phyloP scores from a whole-genome alignment of 1,284 basidiomycete genomes.

The Sporisorium sorghi region DNA sequence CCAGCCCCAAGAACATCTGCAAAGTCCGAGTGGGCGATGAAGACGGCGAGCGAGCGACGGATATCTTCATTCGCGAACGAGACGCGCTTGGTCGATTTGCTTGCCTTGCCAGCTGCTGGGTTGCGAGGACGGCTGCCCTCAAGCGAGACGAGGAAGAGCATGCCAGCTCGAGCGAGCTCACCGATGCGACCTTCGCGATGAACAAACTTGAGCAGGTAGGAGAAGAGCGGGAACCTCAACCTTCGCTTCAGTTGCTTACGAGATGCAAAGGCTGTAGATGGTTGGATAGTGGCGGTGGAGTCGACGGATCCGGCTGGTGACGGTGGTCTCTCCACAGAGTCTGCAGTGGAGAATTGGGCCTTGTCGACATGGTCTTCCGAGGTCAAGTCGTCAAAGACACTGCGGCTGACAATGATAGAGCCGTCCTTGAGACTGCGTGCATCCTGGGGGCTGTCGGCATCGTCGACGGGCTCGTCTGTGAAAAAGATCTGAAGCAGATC shows the following conservation, averaged over 20 bases:
- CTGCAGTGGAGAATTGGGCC: neutral
- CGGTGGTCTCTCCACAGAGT: constrained; percentile 12
- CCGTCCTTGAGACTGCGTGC: constrained; percentile 36
- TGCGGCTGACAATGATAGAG: constrained; percentile 43
- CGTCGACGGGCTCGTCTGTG: constrained; percentile 41
- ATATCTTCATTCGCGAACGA: constrained; percentile 35
- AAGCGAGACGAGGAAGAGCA: constrained; percentile 92
- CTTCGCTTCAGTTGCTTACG: constrained; percentile 26
- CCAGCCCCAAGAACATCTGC: constrained; percentile 95
- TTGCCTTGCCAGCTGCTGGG: neutral
- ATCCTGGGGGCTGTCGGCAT: constrained; percentile 7
- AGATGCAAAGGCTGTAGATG: constrained; percentile 19
- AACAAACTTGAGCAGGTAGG: constrained; percentile 92
- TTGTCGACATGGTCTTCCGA: neutral
- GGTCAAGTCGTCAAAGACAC: constrained; percentile 16
- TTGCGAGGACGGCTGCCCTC: constrained; percentile 19
- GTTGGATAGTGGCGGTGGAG: constrained; percentile 48
- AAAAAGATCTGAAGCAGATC: constrained; percentile 65
- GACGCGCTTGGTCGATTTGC: constrained; percentile 22
- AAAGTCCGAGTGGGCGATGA: constrained; percentile 94
- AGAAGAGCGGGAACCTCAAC: constrained; percentile 74
- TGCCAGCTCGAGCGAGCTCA: constrained; percentile 89
- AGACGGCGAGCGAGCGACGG: constrained; percentile 81
- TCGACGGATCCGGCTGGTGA: constrained; percentile 46
- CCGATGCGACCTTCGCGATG: constrained; percentile 94